phyloP scores from a whole-genome alignment of 495 filamentous ascomycete genomes.

The Niebla homalea region DNA sequence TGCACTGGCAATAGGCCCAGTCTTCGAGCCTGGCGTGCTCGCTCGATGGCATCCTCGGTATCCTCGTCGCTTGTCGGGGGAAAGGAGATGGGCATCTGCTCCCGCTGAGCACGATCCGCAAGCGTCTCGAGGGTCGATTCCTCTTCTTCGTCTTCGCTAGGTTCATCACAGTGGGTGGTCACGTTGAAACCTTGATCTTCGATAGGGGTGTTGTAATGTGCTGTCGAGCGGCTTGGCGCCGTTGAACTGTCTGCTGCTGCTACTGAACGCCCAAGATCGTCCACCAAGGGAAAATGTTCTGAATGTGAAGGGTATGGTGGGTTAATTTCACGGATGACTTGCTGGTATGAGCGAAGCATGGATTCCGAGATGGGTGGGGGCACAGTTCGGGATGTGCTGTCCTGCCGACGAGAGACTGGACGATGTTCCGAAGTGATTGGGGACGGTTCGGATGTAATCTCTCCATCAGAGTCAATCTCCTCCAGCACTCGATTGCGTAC shows the following conservation, averaged over 20 bases:
- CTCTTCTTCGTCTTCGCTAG: constrained; percentile 29
- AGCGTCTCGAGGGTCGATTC: constrained; percentile 19
- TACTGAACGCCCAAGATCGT: background rate
- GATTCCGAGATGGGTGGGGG: constrained; percentile 15
- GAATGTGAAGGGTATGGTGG: background rate
- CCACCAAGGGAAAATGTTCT: background rate
- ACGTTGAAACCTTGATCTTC: constrained; percentile 31
- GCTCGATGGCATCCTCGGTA: constrained; percentile 18
- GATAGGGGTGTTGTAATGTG: background rate
- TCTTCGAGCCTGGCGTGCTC: background rate
- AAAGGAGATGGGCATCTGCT: constrained; percentile 11
- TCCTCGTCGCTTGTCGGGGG: constrained; percentile 15
- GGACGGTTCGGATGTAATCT: background rate
- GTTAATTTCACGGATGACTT: background rate
- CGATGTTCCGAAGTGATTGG: constrained; percentile 1
- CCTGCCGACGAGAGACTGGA: constrained; percentile 15
- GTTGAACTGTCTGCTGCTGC: background rate
- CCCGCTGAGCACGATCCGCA: constrained; percentile 22
- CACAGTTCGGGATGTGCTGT: constrained; percentile 10
- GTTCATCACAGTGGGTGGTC: constrained; percentile 37
- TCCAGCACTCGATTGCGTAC: constrained; percentile 1
- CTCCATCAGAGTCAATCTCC: background rate
- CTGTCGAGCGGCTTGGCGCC: background rate
- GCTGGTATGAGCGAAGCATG: constrained; percentile 1
- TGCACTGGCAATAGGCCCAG: constrained; percentile 1